Base-by-base conservation (phyloP, 2,329 filamentous ascomycete species). In the Aspergillus melleus region DNA sequence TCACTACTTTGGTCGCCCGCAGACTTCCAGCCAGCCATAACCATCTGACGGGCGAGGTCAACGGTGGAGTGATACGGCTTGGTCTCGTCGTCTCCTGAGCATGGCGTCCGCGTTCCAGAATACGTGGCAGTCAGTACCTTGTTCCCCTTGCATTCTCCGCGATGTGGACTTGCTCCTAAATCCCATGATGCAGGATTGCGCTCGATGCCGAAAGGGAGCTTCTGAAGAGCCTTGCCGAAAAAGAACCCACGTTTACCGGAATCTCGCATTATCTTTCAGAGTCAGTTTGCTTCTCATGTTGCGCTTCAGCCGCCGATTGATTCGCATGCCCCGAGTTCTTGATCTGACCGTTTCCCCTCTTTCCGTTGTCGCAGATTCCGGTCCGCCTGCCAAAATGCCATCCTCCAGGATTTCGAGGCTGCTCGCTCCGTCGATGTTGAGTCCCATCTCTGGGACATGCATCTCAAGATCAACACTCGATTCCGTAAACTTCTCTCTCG, bases 401-500 rank as follows among this genome's bases (percentile, higher is more conserved):
- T 94, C 61, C 90, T 92, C 71, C 78, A 84, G 72, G 88, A 96
- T 75, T 74, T 77, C 57, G 72, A 76, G 61, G 65, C 71, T 53
- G 72, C 76, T 50, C 69, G 82, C 80, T 61, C 79, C 81, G 63
- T 83, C 87, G 83, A 86, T 58, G 83, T 89, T 55, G 92, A 96
- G 74, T 76, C 80, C 59, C 83, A 82, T 61, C 84, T 98, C 51
- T 98, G 94, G 94, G 82, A 86, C 61, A 84, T 86, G 55, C 94
- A 98, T 76, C 84, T 85, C 62, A 84, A 86, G 67, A 87, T 96
- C 74, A 96, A 95, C 73, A 83, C 82, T 67, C 87, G 88, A 71
- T 96, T 94, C 78, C 86, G 91, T 70, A 88, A 87, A 70, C 81
- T 86, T 57, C 80, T 94, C 63, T 80, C 82, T 66, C 83, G 83